These are phyloP conservation scores for Lepiota brunneoincarnata DNA, from an alignment of 768 basidiomycete genomes.

Conservation along the genomic window DNA sequence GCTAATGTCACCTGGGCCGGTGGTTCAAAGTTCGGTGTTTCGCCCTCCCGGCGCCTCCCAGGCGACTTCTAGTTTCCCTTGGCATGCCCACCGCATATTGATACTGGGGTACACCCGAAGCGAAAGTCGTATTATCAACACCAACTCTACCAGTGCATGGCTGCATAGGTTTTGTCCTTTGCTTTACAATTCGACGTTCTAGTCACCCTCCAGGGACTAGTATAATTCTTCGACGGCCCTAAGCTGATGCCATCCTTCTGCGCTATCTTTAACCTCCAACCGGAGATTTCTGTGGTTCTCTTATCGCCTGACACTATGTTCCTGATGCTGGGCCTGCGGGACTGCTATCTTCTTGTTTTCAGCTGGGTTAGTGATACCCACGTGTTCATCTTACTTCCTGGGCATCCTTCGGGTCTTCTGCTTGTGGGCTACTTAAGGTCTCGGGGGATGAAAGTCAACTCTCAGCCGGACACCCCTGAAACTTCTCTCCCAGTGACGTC, in stretches of 20 bases:
- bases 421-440: background rate
- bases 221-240: background rate
- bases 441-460: background rate
- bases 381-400: background rate
- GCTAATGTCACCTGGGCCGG: background rate
- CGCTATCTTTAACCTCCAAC: background rate
- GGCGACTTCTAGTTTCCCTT: background rate
- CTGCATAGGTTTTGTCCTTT: background rate
- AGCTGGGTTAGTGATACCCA: conserved; percentile 1
- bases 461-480: background rate
- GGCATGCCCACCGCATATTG: too few species aligned
- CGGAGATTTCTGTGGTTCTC: conserved; percentile 5
- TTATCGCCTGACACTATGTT: background rate
- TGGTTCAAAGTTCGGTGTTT: background rate
- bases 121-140: too few species aligned
- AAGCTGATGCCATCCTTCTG: background rate
- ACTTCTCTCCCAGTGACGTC: background rate
- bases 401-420: background rate
- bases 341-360: background rate
- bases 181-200: background rate
- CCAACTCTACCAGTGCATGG: background rate
- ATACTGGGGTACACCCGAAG: too few species aligned
- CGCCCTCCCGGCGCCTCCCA: background rate
- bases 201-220: background rate
- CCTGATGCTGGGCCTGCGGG: background rate